phyloP scores from a whole-genome alignment of 1,139 yeast genomes.

The Hyphopichia fennica region DNA sequence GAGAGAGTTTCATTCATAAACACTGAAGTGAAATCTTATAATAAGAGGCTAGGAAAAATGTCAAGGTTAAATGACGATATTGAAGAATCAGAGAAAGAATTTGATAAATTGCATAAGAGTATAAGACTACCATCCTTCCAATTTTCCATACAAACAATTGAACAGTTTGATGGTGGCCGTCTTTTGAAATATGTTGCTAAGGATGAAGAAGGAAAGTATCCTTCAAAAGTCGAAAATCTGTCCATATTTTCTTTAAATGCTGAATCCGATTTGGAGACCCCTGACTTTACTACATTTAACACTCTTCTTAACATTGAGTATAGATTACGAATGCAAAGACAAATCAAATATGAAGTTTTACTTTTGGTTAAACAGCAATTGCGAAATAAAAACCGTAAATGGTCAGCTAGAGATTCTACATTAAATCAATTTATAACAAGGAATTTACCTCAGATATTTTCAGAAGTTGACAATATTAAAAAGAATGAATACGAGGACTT shows the following conservation, averaged over 20 bases:
- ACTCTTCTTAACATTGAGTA: constrained; percentile 36
- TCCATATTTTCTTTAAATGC: constrained; percentile 31
- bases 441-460: constrained; percentile 29
- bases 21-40: constrained; percentile 28
- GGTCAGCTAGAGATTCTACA: constrained; percentile 41
- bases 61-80: constrained; percentile 27
- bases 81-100: constrained; percentile 20
- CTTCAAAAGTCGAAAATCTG: constrained; percentile 17
- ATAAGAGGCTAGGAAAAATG: constrained; percentile 30
- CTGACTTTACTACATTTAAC: constrained; percentile 30
- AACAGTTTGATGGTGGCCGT: constrained; percentile 21
- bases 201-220: constrained; percentile 14
- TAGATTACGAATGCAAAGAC: constrained; percentile 30
- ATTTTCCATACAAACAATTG: constrained; percentile 31
- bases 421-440: constrained; percentile 38
- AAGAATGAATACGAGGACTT: constrained; percentile 22
- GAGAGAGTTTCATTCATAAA: constrained; percentile 21
- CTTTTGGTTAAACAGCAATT: constrained; percentile 32
- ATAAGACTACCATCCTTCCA: constrained; percentile 30
- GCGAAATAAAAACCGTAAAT: constrained; percentile 32
- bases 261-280: constrained; percentile 24
- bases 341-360: constrained; percentile 39
- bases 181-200: constrained; percentile 16
- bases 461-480: constrained; percentile 30
- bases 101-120: constrained; percentile 23